Conservation (phyloP, 2,329 filamentous ascomycete species). For the Hymenoscyphus occultus region DNA sequence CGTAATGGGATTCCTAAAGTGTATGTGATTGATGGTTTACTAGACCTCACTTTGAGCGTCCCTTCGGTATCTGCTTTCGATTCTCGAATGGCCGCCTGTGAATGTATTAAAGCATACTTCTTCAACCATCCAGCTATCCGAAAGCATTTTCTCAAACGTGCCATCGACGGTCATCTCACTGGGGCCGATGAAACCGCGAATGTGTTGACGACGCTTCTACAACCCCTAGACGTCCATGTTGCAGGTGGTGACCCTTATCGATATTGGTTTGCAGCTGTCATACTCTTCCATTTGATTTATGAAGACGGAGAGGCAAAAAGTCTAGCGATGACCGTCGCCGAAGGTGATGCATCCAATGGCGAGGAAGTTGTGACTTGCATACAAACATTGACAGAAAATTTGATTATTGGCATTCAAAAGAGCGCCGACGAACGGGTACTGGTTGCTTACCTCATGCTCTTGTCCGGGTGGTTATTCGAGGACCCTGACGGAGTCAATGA, state of each 20-base stretch:
- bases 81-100: constrained; percentile 78
- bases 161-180: constrained; percentile 80
- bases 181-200: constrained; percentile 83
- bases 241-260: constrained; percentile 76
- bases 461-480: constrained; percentile 88
- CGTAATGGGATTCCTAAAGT: constrained; percentile 58
- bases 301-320: constrained; percentile 78
- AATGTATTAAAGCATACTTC: constrained; percentile 92
- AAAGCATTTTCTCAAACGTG: constrained; percentile 79
- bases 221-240: constrained; percentile 58
- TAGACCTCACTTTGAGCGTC: constrained; percentile 75
- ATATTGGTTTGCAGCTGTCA: constrained; percentile 82
- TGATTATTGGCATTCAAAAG: constrained; percentile 75
- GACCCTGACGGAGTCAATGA: constrained; percentile 90
- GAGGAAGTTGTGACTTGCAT: constrained; percentile 96
- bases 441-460: constrained; percentile 84
- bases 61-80: constrained; percentile 68
- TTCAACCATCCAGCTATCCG: constrained; percentile 76
- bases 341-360: constrained; percentile 83
- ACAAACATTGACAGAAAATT: constrained; percentile 79
- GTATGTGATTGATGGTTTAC: constrained; percentile 89
- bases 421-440: constrained; percentile 75
- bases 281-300: constrained; percentile 81
- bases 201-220: constrained; percentile 77
- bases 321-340: constrained; percentile 75